Evolutionary conservation across 352 stramenopile genomes (phyloP).

Genomic region (Peronospora belbahrii): DNA sequence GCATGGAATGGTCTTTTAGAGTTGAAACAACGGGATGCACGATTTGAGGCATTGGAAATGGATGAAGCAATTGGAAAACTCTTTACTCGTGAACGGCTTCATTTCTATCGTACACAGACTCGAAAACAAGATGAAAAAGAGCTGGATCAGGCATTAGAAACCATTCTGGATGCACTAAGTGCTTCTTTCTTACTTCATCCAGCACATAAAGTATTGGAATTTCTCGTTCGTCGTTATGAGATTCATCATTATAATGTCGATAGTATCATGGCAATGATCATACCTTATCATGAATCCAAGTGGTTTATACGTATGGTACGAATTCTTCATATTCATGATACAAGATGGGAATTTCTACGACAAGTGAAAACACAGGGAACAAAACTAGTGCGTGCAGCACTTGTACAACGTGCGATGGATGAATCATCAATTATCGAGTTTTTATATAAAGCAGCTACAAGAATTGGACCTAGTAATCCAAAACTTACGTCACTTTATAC

Average conservation of each 20-base stretch:
- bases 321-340: conserved; percentile 73
- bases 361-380: conserved; percentile 61
- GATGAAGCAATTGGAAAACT: conserved; percentile 45
- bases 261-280: conserved; percentile 66
- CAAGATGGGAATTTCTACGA: conserved; percentile 79
- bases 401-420: conserved; percentile 68
- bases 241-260: conserved; percentile 85
- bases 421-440: conserved; percentile 75
- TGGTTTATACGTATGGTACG: conserved; percentile 84
- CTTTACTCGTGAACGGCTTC: conserved; percentile 64
- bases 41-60: conserved; percentile 58
- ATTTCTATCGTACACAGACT: conserved; percentile 74
- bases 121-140: conserved; percentile 49
- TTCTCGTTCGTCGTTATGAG: conserved; percentile 84
- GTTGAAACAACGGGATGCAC: conserved; percentile 68
- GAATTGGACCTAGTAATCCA: conserved; percentile 54
- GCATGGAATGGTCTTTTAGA: conserved; percentile 76
- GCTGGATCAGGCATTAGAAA: conserved; percentile 55
- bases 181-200: conserved; percentile 71
- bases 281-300: conserved; percentile 80
- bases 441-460: conserved; percentile 49
- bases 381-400: conserved; percentile 51
- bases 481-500: conserved; percentile 86
- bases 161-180: conserved; percentile 78
- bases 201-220: conserved; percentile 85